Base-by-base conservation (phyloP, 2,329 filamentous ascomycete genomes). In the Aspergillus ochraceoroseus region DNA sequence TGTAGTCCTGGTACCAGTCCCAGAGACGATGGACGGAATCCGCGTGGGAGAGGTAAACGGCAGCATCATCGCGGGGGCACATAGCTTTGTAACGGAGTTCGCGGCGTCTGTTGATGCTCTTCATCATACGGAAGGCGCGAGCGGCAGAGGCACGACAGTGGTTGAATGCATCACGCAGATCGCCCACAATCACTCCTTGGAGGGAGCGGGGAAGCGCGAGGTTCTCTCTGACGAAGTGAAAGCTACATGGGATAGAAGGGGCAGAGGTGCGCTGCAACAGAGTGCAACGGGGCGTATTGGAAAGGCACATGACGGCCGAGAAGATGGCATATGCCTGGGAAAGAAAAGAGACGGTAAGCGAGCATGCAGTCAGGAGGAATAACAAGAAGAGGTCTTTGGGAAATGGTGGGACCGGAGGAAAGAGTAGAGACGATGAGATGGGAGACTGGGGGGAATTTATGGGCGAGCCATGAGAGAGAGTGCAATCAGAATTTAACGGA, bases 1-100 rank as follows among this genome's bases (percentile, higher is more conserved):
- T 26, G 27, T 38, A 38, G 22, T 54, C 40, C 13, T 33, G 28
- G 6, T 33, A 37, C 59, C 59, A 64, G 17, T 32, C 17, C 19
- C 53, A 31, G 11, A 65, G 53, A n/a, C 49, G 53, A 2, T 47
- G 20, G 30, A 65, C 46, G 18, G 59, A 57, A 5, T 12, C 25
- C 22, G 19, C 14, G 18, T 61, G 59, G 4, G 46, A 31, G 7
- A 43, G 15, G 15, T 37, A 44, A 13, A 26, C 15, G 2, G 14
- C 3, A 4, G 15, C n/a, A 3, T 47, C 11, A 4, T 17, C 27
- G 1, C n/a, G 9, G 3, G 57, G 51, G 20, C 62, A 63, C 32
- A 64, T 46, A 8, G 47, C 46, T 29, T 48, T 48, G 44, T 52
- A 58, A 18, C 58, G 54, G 5, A 45, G 12, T 9, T 42, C 29